Conservation (phyloP, 129 eudicot species). For the Ambrosia trifida region DNA sequence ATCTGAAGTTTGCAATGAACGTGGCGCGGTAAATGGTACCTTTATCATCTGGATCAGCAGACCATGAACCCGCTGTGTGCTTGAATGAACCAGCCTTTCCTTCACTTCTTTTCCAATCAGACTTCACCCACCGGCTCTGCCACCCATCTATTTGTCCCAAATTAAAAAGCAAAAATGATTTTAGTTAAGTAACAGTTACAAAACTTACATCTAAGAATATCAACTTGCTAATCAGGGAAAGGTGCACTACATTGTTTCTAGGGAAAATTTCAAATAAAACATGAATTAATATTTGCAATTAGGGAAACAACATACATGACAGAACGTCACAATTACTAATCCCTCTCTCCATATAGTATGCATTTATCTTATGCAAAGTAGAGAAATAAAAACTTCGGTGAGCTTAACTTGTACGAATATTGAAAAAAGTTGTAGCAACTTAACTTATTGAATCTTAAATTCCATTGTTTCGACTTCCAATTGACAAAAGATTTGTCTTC, state of each 20-base stretch:
- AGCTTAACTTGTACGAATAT: slow-evolving; percentile 7
- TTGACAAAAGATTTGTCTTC: not conserved
- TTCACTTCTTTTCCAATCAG: slow-evolving; percentile 94
- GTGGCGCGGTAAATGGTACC: slow-evolving; percentile 43
- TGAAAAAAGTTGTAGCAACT: not conserved
- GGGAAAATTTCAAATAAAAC: not conserved
- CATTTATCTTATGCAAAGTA: slow-evolving; percentile 8
- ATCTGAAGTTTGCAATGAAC: slow-evolving; percentile 2
- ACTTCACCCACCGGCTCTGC: slow-evolving; percentile 91
- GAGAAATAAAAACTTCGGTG: slow-evolving; percentile 1
- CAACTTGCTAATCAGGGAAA: not conserved
- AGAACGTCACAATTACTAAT: not conserved
- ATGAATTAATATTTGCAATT: not conserved
- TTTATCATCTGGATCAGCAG: slow-evolving; percentile 93
- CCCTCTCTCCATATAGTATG: slow-evolving; percentile 8
- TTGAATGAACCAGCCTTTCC: slow-evolving; percentile 98
- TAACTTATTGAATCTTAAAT: slow-evolving; percentile 21
- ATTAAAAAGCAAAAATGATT: slow-evolving; percentile 9
- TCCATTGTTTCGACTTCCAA: not conserved
- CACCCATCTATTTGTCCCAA: slow-evolving; percentile 72
- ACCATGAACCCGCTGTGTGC: slow-evolving; percentile 98
- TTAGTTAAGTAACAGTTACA: not conserved
- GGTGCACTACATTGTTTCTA: not conserved
- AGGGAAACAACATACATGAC: not conserved
- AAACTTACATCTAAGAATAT: no score